Conservation (phyloP, 495 filamentous ascomycete genomes). For the Melanomma pulvis-pyrius region DNA sequence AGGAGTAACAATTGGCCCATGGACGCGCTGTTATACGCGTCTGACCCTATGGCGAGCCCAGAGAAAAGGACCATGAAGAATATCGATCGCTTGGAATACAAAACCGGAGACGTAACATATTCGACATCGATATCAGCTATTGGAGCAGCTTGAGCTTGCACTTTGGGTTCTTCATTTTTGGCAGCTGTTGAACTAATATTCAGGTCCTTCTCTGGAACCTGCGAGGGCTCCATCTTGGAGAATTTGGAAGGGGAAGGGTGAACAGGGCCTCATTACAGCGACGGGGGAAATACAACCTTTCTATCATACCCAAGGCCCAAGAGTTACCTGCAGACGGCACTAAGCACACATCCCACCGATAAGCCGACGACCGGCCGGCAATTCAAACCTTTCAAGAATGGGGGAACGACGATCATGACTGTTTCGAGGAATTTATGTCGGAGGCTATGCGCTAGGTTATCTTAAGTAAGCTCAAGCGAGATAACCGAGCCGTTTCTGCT, state of each 20-base stretch:
- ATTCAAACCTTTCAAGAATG: not conserved
- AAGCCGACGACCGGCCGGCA: not conserved
- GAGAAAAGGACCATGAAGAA: conserved; percentile 20
- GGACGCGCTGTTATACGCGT: conserved; percentile 16
- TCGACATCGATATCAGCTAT: not conserved
- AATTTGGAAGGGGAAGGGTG: not conserved
- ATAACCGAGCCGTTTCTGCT: not conserved
- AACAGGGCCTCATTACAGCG: not conserved
- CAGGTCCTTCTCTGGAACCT: not conserved
- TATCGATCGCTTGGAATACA: conserved; percentile 10
- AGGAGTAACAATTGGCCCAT: conserved; percentile 27
- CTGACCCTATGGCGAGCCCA: conserved; percentile 16
- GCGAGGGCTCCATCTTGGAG: conserved; percentile 8
- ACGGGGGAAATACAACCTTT: not conserved
- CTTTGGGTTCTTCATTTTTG: not conserved
- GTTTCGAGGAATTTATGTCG: not conserved
- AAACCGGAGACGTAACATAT: not conserved
- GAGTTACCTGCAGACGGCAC: not conserved
- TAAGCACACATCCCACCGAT: not conserved
- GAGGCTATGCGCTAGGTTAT: not conserved
- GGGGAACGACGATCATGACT: not conserved
- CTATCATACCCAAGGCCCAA: not conserved
- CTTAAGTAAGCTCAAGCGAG: not conserved
- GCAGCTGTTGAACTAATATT: not conserved
- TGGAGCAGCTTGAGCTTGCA: not conserved